Conservation (phyloP, 495 filamentous ascomycete genomes). For the Lasiosphaeria ovina region DNA sequence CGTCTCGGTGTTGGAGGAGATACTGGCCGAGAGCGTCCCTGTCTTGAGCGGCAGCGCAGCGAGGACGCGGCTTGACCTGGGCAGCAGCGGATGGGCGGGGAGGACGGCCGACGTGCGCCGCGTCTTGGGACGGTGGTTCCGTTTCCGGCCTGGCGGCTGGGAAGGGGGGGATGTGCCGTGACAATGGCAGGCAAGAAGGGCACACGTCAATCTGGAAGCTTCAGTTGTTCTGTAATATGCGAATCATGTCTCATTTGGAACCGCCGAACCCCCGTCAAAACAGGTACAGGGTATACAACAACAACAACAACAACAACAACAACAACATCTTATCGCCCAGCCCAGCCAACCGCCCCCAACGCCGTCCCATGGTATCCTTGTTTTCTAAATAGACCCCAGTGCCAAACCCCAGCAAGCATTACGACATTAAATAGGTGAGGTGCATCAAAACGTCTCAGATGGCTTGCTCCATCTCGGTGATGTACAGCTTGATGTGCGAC, state of each 20-base stretch:
- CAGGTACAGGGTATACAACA: not conserved
- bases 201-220: too few species aligned
- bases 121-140: constrained; percentile 72
- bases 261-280: not conserved
- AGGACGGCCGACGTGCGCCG: constrained; percentile 62
- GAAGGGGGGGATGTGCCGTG: not conserved
- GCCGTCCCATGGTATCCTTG: constrained; percentile 27
- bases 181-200: too few species aligned
- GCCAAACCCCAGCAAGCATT: constrained; percentile 17
- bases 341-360: constrained; percentile 27
- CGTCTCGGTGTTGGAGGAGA: constrained; percentile 20
- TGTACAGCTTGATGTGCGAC: constrained; percentile 93
- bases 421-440: constrained; percentile 19
- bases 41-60: constrained; percentile 60
- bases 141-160: constrained; percentile 48
- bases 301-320: not conserved
- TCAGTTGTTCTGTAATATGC: too few species aligned
- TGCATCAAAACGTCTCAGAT: constrained; percentile 47
- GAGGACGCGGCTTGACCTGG: constrained; percentile 38
- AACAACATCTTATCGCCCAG: not conserved
- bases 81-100: constrained; percentile 62
- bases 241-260: too few species aligned
- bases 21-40: constrained; percentile 58
- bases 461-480: constrained; percentile 96
- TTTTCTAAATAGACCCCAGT: constrained; percentile 10